Conservation (phyloP, 176 grass and related monocot genomes). For the Musa beccarii region DNA sequence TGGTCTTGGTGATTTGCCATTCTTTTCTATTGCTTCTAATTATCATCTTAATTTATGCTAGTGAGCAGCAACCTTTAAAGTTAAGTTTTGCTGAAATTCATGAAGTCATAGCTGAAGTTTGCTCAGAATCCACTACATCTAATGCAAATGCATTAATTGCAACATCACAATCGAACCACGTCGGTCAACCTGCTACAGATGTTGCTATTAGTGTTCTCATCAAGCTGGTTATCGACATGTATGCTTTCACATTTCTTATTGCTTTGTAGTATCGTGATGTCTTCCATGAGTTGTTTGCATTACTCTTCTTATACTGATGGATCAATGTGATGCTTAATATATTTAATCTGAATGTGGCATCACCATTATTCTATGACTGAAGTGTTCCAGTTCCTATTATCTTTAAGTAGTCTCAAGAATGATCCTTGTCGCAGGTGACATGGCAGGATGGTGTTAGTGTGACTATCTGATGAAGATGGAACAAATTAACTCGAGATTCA, state of each 20-base stretch:
- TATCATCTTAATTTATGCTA: conserved; percentile 29
- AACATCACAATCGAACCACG: conserved; percentile 52
- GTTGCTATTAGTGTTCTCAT: conserved; percentile 97
- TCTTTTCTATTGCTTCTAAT: conserved; percentile 26
- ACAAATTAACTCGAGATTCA: too few relatives aligned
- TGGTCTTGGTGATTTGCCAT: conserved; percentile 10
- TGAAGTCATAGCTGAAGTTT: conserved; percentile 97
- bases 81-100: conserved; percentile 87
- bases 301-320: conserved; percentile 10
- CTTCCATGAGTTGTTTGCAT: not conserved
- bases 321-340: not conserved
- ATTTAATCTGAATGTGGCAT: not conserved
- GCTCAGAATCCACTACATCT: conserved; percentile 48
- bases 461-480: too few relatives aligned
- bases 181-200: conserved; percentile 68
- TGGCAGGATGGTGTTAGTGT: too few relatives aligned
- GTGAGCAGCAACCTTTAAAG: conserved; percentile 96
- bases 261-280: not conserved
- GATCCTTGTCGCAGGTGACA: too few relatives aligned
- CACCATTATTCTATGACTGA: too few relatives aligned
- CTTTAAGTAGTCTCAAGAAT: too few relatives aligned
- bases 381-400: too few relatives aligned
- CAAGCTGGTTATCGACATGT: conserved; percentile 99
- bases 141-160: conserved; percentile 47
- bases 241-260: conserved; percentile 27